Evolutionary conservation across 768 basidiomycete genomes (phyloP), one percentile per base, ranked within the genome.

Genomic region (Agrocybe praecox): DNA sequence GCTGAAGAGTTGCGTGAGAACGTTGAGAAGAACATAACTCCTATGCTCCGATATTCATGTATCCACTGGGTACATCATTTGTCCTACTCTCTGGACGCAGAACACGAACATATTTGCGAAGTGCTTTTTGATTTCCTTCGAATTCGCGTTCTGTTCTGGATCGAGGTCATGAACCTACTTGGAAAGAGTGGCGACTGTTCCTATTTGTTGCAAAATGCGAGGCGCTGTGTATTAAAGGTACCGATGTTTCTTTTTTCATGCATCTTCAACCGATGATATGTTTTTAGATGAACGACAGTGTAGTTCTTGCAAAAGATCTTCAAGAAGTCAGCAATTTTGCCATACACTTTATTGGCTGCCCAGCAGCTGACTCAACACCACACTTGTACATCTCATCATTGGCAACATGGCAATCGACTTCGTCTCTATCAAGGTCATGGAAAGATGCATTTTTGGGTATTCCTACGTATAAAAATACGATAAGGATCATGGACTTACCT

Each of bases 101-200:
- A 49, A 15, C 7, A 18, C 43, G 53, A 45, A 19, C 19, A 19
- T 36, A 49, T 55, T n/a, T 36, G 46, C 49, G 29, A 12, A 19
- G 33, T 18, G 33, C 51, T 62, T 26, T 17, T 46, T 15, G 24
- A 64, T 1, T 63, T 66, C 17, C 54, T 66, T 23, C 19, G 21
- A 21, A 22, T 68, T 21, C 57, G 46, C 34, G 55, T 62, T 3
- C 57, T 68, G 5, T 65, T 68, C 51, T 68, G 65, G 67, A 66
- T 67, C 33, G 65, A 68, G 52, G 61, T 62, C 19, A 68, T 68
- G 67, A 66, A 67, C 48, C 61, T 68, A 9, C 57, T 67, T 15
- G 52, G 56, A n/a, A 58, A 42, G 1, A 19, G 48, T 12, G 19
- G n/a, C 45, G 55, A 47, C 17, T 65, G 66, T 54, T 49, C 34